phyloP scores from a whole-genome alignment of 2,329 filamentous ascomycete genomes.

The Exophiala spinifera region DNA sequence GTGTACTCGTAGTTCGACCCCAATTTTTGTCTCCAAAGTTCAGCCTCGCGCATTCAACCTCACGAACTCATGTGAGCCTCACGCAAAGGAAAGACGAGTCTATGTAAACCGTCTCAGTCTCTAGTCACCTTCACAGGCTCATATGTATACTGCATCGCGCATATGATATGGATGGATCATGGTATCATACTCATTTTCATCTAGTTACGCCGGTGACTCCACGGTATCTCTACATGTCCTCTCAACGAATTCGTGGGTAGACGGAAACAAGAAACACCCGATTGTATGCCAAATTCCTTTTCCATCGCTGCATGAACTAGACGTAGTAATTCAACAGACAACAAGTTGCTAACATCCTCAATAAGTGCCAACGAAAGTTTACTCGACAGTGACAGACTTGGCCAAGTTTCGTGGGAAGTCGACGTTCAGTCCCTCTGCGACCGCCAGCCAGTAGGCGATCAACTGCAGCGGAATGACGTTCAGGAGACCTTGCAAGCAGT shows the following conservation, averaged over 20 bases:
- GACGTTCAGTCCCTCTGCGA: slow-evolving; percentile 92
- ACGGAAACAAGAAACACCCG: neutral
- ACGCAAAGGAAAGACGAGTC: too few species aligned
- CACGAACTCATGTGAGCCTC: too few species aligned
- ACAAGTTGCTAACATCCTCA: neutral
- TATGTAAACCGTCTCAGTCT: too few species aligned
- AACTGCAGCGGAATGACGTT: slow-evolving; percentile 97
- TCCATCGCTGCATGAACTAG: neutral
- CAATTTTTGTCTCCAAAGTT: neutral
- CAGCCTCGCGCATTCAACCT: neutral
- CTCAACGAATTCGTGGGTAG: neutral
- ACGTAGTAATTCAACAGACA: neutral
- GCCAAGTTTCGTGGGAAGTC: slow-evolving; percentile 98
- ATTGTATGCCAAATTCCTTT: neutral
- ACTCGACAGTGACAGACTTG: slow-evolving; percentile 99
- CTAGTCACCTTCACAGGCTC: too few species aligned
- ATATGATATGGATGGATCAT: neutral
- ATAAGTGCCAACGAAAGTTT: neutral
- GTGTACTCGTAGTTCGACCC: neutral
- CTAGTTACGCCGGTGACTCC: neutral
- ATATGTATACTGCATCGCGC: neutral
- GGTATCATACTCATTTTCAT: neutral
- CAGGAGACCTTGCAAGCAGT: slow-evolving; percentile 91
- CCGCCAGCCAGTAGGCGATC: slow-evolving; percentile 98
- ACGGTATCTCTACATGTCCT: neutral